Percentiles rank a stretch among this genome's conserved stretches.
Conservation (phyloP, 306 rosid species). For the Cucurbita argyrosperma region DNA sequence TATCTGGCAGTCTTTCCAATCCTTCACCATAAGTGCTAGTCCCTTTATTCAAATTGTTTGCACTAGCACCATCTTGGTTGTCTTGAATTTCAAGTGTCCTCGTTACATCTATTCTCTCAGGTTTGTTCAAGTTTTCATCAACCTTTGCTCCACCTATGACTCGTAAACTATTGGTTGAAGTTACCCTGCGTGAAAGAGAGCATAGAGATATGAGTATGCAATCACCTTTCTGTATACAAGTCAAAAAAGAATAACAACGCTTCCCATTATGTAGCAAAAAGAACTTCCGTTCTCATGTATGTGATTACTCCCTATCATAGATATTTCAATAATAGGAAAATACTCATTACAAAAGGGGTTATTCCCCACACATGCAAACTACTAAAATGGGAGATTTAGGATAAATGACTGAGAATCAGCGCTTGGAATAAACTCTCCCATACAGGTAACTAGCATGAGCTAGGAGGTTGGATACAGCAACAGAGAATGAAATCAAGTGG, state of each 20-base stretch:
- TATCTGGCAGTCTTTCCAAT: neutral
- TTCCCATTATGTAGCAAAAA: neutral
- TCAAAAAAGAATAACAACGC: neutral
- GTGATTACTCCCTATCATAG: neutral
- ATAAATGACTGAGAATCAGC: neutral
- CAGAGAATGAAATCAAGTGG: neutral
- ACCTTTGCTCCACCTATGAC: neutral
- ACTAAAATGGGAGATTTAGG: neutral
- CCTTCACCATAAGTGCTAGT: neutral
- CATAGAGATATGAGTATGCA: neutral
- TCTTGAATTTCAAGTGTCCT: neutral
- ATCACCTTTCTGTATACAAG: neutral
- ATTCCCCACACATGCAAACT: constrained; percentile 1
- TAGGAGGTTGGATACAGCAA: neutral
- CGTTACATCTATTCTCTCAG: neutral
- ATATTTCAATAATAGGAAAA: neutral
- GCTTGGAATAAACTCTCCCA: neutral
- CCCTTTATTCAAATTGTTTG: neutral
- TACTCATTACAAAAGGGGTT: neutral
- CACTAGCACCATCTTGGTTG: neutral
- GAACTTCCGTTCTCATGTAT: neutral
- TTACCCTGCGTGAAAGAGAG: neutral
- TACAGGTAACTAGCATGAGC: neutral
- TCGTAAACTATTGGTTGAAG: neutral
- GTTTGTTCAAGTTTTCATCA: neutral